Percentiles rank a stretch among this genome's conserved stretches.
Conservation (phyloP, 345 rosid species). For the Pugionium dolabratum region DNA sequence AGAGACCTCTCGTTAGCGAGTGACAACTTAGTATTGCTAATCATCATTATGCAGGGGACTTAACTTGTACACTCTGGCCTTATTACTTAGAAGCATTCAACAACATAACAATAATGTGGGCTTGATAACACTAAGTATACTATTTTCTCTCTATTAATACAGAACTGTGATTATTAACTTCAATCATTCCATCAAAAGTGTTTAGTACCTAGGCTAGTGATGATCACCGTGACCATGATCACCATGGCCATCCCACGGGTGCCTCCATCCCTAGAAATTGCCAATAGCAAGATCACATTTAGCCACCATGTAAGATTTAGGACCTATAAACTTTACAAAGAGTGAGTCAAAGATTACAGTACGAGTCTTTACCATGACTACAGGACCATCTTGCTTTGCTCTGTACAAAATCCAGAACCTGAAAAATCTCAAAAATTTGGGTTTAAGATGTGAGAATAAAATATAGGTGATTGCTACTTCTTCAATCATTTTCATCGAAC, state of each 20-base stretch:
- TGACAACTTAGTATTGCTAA: background rate
- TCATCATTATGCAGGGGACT: constrained; percentile 1
- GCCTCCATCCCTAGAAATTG: constrained; percentile 80
- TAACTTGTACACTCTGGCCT: no score
- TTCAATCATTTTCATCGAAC: background rate
- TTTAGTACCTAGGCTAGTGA: constrained; percentile 70
- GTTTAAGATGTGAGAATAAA: no score
- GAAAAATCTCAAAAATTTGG: constrained; percentile 38
- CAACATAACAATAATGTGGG: no score
- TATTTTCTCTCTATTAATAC: no score
- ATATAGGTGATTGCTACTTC: no score
- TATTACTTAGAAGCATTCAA: no score
- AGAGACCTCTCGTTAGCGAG: background rate
- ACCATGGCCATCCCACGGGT: constrained; percentile 98
- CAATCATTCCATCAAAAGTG: no score
- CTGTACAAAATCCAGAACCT: constrained; percentile 97
- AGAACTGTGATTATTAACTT: no score
- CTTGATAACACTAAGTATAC: no score
- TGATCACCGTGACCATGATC: constrained; percentile 73
- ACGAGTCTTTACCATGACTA: constrained; percentile 90
- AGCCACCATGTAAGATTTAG: constrained; percentile 7
- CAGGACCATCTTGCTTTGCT: constrained; percentile 96
- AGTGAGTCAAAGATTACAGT: background rate
- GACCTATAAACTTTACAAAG: background rate
- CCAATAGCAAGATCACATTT: constrained; percentile 18